Evolutionary conservation across 257 asterid genomes (phyloP).

Genomic region (Nicotiana undulata): DNA sequence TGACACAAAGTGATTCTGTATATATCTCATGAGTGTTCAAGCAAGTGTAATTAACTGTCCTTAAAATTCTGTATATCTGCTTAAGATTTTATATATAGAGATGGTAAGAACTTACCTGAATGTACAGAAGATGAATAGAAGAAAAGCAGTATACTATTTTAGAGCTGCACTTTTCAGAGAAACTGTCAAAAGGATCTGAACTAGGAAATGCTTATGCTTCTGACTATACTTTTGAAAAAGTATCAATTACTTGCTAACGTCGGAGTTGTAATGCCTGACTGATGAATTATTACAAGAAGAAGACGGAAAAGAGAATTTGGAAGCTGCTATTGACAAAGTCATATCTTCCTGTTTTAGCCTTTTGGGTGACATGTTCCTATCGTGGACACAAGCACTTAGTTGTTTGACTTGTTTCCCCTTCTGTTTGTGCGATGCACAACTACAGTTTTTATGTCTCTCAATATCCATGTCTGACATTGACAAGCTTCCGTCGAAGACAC

Average conservation of each 20-base stretch:
- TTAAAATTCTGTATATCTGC: background rate
- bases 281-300: background rate
- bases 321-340: background rate
- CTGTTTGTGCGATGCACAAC: slow-evolving; percentile 30
- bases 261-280: background rate
- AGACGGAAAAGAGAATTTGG: background rate
- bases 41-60: background rate
- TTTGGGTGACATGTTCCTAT: slow-evolving; percentile 16
- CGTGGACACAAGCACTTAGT: background rate
- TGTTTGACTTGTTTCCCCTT: slow-evolving; percentile 23
- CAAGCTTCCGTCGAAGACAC: slow-evolving; percentile 27
- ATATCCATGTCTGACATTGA: slow-evolving; percentile 26
- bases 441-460: slow-evolving; percentile 29
- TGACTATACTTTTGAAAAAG: background rate
- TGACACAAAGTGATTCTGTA: background rate
- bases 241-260: background rate
- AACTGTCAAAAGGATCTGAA: background rate
- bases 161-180: background rate
- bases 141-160: background rate
- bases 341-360: background rate
- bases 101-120: background rate
- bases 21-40: background rate
- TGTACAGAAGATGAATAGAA: background rate
- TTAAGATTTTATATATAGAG: background rate
- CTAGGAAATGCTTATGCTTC: background rate